These are phyloP conservation scores for Trichoderma orchidacearum DNA, from an alignment of 495 filamentous ascomycete species.

Conservation along the genomic window DNA sequence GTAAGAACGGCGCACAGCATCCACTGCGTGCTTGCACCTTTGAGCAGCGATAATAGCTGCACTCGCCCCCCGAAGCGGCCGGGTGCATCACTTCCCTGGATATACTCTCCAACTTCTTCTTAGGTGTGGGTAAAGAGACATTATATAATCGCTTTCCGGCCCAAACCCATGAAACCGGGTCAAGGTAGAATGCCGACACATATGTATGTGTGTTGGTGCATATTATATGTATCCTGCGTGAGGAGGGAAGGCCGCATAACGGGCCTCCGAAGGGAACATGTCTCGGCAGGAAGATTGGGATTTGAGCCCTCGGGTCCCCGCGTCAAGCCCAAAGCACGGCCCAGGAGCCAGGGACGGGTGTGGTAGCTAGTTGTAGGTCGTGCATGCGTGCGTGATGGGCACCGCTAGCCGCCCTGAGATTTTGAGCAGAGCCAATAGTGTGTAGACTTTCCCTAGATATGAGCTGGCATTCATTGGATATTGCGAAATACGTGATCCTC, in stretches of 20 bases:
- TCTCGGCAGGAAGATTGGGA: neutral
- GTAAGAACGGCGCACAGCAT: neutral
- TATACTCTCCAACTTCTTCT: neutral
- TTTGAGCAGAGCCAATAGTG: neutral
- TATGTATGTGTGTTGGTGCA: neutral
- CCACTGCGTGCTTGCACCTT: neutral
- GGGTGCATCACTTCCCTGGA: neutral
- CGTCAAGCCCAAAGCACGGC: neutral
- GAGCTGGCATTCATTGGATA: neutral
- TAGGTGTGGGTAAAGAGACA: neutral
- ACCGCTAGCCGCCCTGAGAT: neutral
- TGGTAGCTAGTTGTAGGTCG: neutral
- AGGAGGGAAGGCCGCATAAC: neutral
- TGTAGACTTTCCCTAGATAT: neutral
- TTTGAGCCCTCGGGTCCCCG: neutral
- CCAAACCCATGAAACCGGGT: neutral
- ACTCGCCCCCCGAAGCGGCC: neutral
- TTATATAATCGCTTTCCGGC: neutral
- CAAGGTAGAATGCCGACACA: neutral
- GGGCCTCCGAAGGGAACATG: neutral
- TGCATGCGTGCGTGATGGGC: neutral
- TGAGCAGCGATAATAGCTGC: no score
- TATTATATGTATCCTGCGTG: neutral
- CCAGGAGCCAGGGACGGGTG: neutral
- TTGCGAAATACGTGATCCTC: neutral